phyloP scores from a whole-genome alignment of 1,284 basidiomycete species.

The Ceratobasidium sp. region DNA sequence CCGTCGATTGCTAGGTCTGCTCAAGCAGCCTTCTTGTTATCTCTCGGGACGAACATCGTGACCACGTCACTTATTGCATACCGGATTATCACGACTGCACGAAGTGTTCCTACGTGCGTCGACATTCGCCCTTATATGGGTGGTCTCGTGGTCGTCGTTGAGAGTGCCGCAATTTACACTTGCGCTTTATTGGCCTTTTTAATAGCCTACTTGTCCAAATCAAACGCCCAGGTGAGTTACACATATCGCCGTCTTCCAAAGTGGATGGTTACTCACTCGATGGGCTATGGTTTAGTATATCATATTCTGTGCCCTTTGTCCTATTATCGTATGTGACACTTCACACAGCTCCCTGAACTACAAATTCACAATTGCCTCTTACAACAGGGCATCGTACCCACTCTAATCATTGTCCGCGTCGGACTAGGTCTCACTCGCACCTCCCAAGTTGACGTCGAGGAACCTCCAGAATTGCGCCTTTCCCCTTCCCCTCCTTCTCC shows the following conservation, averaged over 20 bases:
- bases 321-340: constrained; percentile 18
- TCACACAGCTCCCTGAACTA: not conserved
- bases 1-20: constrained; percentile 4
- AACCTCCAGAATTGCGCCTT: not conserved
- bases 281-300: constrained; percentile 15
- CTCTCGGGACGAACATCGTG: constrained; percentile 26
- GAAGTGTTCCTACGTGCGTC: constrained; percentile 6
- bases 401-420: constrained; percentile 34
- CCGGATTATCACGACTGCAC: constrained; percentile 30
- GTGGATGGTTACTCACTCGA: not conserved
- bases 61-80: constrained; percentile 30
- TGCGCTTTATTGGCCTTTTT: constrained; percentile 7
- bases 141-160: constrained; percentile 14
- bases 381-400: constrained; percentile 32
- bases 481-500: constrained; percentile 4
- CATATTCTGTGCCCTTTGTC: constrained; percentile 32
- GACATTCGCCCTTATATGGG: constrained; percentile 31
- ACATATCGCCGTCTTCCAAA: not conserved
- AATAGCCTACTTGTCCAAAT: not conserved
- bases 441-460: constrained; percentile 20
- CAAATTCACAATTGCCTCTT: not conserved
- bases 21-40: not conserved
- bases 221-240: constrained; percentile 24
- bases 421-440: constrained; percentile 25
- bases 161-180: constrained; percentile 37